Evolutionary conservation across 768 basidiomycete genomes (phyloP).

Genomic region (Podaxis carcinomalis): DNA sequence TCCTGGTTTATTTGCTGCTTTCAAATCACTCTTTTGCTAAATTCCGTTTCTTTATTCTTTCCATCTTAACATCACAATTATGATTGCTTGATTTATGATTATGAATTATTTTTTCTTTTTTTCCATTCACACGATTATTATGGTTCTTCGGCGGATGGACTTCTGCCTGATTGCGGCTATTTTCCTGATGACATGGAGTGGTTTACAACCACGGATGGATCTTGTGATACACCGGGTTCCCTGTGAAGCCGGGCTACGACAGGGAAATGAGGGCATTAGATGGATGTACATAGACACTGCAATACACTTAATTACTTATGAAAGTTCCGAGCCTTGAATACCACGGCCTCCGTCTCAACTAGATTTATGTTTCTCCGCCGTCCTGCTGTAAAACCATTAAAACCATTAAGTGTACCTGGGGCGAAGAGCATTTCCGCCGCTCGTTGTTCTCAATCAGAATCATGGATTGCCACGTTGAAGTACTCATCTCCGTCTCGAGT

Average conservation of each 20-base stretch:
- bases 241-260: neutral
- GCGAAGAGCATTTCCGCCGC: neutral
- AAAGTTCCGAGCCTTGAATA: neutral
- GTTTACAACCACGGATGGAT: neutral
- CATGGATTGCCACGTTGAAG: neutral
- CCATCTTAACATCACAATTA: neutral
- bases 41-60: neutral
- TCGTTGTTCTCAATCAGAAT: neutral
- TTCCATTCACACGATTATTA: neutral
- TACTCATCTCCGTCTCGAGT: neutral
- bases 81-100: slow-evolving; percentile 12
- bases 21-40: neutral
- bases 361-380: neutral
- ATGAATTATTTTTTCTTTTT: neutral
- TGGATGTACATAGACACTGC: neutral
- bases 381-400: neutral
- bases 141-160: neutral
- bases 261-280: neutral
- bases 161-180: neutral
- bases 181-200: neutral
- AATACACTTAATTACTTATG: neutral
- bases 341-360: neutral
- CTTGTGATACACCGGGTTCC: neutral
- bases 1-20: neutral
- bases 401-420: neutral